These are phyloP conservation scores for Akanthomyces uredinophilus DNA, from an alignment of 2,329 filamentous ascomycete species.

Conservation along the genomic window DNA sequence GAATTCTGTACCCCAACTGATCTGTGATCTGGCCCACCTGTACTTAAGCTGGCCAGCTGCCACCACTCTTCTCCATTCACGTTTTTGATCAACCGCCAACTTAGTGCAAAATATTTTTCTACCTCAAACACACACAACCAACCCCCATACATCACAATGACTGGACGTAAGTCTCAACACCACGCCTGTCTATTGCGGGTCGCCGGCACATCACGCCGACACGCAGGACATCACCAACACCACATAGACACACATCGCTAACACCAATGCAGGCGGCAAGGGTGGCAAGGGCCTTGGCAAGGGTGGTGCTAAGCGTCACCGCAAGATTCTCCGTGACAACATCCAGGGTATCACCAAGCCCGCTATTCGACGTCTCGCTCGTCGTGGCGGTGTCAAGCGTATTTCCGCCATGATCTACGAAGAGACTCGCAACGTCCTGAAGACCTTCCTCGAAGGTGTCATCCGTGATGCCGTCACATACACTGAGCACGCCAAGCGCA, in stretches of 20 bases:
- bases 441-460: conserved; percentile 64
- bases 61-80: conserved; percentile 22
- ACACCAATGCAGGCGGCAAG: conserved; percentile 65
- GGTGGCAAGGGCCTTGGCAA: conserved; percentile 97
- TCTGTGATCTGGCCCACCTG: conserved; percentile 32
- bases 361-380: conserved; percentile 94
- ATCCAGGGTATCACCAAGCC: conserved; percentile 99
- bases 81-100: conserved; percentile 9
- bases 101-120: conserved; percentile 12
- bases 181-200: background rate
- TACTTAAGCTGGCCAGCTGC: conserved; percentile 35
- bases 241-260: background rate
- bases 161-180: conserved; percentile 26
- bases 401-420: conserved; percentile 87
- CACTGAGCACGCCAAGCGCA: conserved; percentile 67
- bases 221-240: background rate
- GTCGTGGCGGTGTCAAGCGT: conserved; percentile 99
- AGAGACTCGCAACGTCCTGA: conserved; percentile 64
- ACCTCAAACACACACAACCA: conserved; percentile 14
- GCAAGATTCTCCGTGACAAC: conserved; percentile 99
- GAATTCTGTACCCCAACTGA: conserved; percentile 25
- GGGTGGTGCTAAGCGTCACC: conserved; percentile 97
- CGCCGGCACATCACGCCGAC: background rate
- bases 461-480: conserved; percentile 66
- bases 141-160: conserved; percentile 22